Base-by-base conservation (phyloP, 768 basidiomycete genomes). In the Lactarius indigo region DNA sequence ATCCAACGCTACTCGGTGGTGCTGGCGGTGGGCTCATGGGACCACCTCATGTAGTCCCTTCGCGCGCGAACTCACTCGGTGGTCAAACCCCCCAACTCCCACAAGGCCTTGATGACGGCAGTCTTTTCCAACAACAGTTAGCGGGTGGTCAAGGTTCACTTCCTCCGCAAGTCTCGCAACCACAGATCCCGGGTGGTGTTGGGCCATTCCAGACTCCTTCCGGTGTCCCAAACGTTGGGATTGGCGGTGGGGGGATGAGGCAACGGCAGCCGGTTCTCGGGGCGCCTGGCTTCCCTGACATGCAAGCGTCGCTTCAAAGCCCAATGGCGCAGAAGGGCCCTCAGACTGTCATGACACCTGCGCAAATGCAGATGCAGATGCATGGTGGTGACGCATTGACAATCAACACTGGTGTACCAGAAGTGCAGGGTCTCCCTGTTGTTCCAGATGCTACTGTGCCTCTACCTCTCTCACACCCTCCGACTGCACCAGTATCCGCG, bases 21-120 rank as follows among this genome's bases (percentile, higher is more conserved):
- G 72, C 74, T 13, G 72, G 71, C 2, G 75, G 75, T 37, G 74
- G 78, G 28, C 64, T 79, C 54, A 81, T 80, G 80, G 78, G 78
- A 13, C 80, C 78, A 5, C 80, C 80, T 44, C 70, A 62, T 44
- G 65, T 63, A 35, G 69, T 64, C 62, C 78, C 64, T 66, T 72
- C 44, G 69, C 76, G 59, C 64, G 69, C 31, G 66, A 73, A 37
- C 61, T 71, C 69, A 70, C 73, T 23, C 59, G 68, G 59, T 28
- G 61, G 68, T 8, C 65, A 52, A 37, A 50, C 50, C 20, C 26
- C 59, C 37, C 64, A 66, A 37, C 73, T 75, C 54, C 68, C 74
- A 63, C 78, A 76, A 44, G 59, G 63, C 62, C 73, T 64, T 64
- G 76, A 37, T 71, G 77, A 59, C 71, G 70, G 61, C 52, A 63